Evolutionary conservation across 2,329 filamentous ascomycete species (phyloP), one percentile per base, ranked within the genome.

Genomic region (Arthrobotrys sphaeroides): DNA sequence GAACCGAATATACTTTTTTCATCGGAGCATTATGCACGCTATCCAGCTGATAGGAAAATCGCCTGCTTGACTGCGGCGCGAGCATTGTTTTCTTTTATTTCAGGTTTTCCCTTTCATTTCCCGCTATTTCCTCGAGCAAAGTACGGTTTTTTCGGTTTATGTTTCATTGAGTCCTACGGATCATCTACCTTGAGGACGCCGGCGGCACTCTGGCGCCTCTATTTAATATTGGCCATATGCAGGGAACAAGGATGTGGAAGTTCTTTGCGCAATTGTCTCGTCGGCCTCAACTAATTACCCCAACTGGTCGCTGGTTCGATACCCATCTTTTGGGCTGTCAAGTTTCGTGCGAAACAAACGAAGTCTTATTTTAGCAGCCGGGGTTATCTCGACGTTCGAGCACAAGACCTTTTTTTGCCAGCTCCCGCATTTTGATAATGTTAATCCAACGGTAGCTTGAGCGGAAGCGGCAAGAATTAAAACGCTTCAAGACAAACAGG

Each of bases 271-370:
- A 73, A 67, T 73, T 73, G 69, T 73, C 69, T 67, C 62, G 69
- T 57, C 59, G 69, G 36, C 69, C 61, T 73, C 69, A 67, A 61
- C 69, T 64, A 73, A 67, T 73, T 73, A 73, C 62, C 53, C 69
- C 61, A 73, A 65, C 61, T 61, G 43, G 69, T 73, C 61, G 69
- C 69, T 43, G 69, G 69, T 55, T 73, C 36, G 69, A 73, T 57
- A 67, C 61, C 61, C 61, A 51, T 73, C 61, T 73, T 73, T 73
- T 61, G 69, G 69, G 69, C 69, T 73, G 69, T 73, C 69, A 67
- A 73, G 69, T 73, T 73, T 73, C 69, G 69, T 73, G 69, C 69
- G 69, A 73, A 73, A 73, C 69, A 73, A 73, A 73, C 69, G 69
- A 73, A 67, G 53, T 73, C 69, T 73, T 73, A 73, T 73, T 73